Evolutionary conservation across 2,329 filamentous ascomycete genomes (phyloP).

Genomic region (Calonectria naviculata): DNA sequence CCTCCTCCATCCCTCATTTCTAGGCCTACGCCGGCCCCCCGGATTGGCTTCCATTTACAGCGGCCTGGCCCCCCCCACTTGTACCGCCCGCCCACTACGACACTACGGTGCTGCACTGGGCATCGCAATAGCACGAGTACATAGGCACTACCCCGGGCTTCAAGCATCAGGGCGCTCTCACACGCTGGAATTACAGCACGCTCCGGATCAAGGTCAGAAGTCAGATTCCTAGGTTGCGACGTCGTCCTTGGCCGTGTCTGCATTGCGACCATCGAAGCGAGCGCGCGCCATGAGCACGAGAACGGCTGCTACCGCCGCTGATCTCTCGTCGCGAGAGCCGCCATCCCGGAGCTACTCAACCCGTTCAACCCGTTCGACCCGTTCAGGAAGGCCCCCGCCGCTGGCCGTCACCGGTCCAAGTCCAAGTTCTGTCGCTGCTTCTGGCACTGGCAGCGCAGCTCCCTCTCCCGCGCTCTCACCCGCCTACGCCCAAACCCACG

Average conservation of each 20-base stretch:
- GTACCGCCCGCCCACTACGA: slow-evolving; percentile 18
- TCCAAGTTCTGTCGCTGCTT: slow-evolving; percentile 9
- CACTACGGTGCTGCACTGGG: not conserved
- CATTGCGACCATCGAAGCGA: not conserved
- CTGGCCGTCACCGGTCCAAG: slow-evolving; percentile 25
- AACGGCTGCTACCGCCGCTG: slow-evolving; percentile 35
- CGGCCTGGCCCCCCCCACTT: slow-evolving; percentile 16
- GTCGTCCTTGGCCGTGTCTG: not conserved
- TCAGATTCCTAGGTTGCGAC: not conserved
- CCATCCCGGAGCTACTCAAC: slow-evolving; percentile 50
- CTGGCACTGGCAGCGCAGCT: slow-evolving; percentile 4
- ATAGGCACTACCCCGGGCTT: not conserved
- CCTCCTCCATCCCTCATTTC: slow-evolving; percentile 7
- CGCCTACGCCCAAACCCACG: slow-evolving; percentile 11
- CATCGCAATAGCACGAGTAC: not conserved
- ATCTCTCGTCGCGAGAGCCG: slow-evolving; percentile 37
- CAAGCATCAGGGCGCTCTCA: not conserved
- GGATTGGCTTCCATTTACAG: slow-evolving; percentile 18
- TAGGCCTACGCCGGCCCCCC: not conserved
- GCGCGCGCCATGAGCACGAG: slow-evolving; percentile 35
- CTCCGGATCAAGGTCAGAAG: not conserved
- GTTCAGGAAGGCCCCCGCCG: slow-evolving; percentile 25
- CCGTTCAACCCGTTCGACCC: slow-evolving; percentile 45
- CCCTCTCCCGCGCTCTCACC: slow-evolving; percentile 33
- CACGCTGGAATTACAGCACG: slow-evolving; percentile 4